Evolutionary conservation across 345 rosid genomes (phyloP).

Genomic region (Excoecaria agallocha): DNA sequence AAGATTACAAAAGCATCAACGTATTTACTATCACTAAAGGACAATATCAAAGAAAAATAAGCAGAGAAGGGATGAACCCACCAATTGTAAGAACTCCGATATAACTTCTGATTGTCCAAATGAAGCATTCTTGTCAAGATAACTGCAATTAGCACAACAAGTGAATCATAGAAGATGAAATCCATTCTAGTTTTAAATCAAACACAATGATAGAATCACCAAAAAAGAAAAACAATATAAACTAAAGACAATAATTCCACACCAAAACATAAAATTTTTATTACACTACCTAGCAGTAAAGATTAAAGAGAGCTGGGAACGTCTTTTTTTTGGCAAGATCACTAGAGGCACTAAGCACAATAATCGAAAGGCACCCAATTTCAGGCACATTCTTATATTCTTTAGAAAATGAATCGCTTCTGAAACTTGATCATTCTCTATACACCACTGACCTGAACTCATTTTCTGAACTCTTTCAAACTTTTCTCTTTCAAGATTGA

Average conservation of each 20-base stretch:
- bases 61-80: constrained; percentile 33
- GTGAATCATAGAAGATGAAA: neutral
- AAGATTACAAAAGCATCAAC: constrained; percentile 16
- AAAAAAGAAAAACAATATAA: neutral
- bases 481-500: neutral
- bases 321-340: constrained; percentile 99
- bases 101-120: constrained; percentile 42
- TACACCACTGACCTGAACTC: constrained; percentile 61
- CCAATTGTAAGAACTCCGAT: constrained; percentile 76
- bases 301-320: constrained; percentile 89
- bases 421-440: constrained; percentile 59
- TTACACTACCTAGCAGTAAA: constrained; percentile 67
- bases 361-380: constrained; percentile 80
- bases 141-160: constrained; percentile 41
- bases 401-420: constrained; percentile 43
- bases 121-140: constrained; percentile 59
- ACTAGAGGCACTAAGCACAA: constrained; percentile 94
- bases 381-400: constrained; percentile 49
- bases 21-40: constrained; percentile 5
- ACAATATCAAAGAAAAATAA: constrained; percentile 9
- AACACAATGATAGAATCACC: neutral
- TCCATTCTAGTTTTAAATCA: neutral
- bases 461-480: constrained; percentile 13
- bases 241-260: neutral
- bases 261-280: neutral